A percentile compares a stretch with the other conserved stretches of the same genome.
phyloP scores from a whole-genome alignment of 106 monocot species.

The Dendrobium nobile region DNA sequence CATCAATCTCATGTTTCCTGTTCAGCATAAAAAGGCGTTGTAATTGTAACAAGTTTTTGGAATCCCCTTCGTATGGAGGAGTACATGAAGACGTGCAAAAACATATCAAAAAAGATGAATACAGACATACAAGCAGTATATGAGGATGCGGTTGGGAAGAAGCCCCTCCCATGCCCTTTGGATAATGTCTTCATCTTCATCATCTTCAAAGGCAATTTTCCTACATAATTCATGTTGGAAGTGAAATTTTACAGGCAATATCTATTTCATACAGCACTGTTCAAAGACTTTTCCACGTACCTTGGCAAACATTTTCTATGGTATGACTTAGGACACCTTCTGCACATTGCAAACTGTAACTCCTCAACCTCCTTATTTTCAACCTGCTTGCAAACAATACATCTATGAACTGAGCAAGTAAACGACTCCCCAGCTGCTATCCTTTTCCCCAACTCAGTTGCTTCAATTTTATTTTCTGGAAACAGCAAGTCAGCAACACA shows the following conservation, averaged over 20 bases:
- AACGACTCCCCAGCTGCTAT: constrained; percentile 61
- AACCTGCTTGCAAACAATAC: constrained; percentile 54
- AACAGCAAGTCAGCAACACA: constrained; percentile 63
- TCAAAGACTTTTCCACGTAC: constrained; percentile 20
- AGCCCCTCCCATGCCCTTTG: constrained; percentile 80
- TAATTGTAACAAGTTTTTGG: neutral
- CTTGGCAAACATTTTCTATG: constrained; percentile 95
- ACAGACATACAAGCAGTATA: constrained; percentile 67
- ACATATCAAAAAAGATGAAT: neutral
- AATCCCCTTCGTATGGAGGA: neutral
- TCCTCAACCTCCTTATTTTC: constrained; percentile 63
- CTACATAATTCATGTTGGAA: neutral
- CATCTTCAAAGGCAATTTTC: constrained; percentile 47
- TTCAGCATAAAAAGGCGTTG: neutral
- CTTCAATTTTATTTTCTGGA: constrained; percentile 37
- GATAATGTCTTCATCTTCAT: constrained; percentile 30
- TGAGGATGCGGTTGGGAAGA: constrained; percentile 70
- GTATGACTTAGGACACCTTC: constrained; percentile 88
- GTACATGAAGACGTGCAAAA: neutral
- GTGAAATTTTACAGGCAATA: neutral
- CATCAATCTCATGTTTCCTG: constrained; percentile 71
- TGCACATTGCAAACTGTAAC: constrained; percentile 86
- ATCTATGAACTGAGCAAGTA: constrained; percentile 81
- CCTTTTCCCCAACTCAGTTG: constrained; percentile 41
- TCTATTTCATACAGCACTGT: neutral